A percentile compares a stretch with the other conserved stretches of the same genome.
Evolutionary conservation across 805 yeast species (phyloP).

Genomic region (Alloascoidea africana): DNA sequence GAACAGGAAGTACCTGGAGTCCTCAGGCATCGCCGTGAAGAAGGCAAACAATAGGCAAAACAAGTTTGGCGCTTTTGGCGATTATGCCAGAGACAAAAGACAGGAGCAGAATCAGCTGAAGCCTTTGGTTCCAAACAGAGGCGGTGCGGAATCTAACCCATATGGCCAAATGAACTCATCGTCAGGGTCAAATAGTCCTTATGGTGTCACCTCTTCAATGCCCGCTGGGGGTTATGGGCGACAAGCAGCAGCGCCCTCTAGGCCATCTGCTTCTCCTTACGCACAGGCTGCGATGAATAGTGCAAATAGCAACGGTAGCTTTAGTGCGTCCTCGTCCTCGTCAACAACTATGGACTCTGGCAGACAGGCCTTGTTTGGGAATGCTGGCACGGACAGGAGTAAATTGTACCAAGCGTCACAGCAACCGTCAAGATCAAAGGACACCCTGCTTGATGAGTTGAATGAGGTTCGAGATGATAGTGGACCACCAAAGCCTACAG

Average conservation of each 20-base stretch:
- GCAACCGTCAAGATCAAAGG: conserved; percentile 3
- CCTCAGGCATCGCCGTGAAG: conserved; percentile 27
- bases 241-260: conserved; percentile 3
- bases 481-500: conserved; percentile 17
- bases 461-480: conserved; percentile 14
- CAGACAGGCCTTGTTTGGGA: not conserved
- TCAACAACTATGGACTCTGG: not conserved
- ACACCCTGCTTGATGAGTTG: conserved; percentile 17
- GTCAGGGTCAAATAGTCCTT: conserved; percentile 6
- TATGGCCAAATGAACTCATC: conserved; percentile 9
- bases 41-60: conserved; percentile 21
- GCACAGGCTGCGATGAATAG: conserved; percentile 4
- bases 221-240: not conserved
- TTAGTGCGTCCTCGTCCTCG: not conserved
- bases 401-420: conserved; percentile 4
- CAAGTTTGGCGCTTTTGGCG: conserved; percentile 34
- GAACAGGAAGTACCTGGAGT: conserved; percentile 23
- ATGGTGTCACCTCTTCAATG: conserved; percentile 1
- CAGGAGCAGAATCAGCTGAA: conserved; percentile 10
- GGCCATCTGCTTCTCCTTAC: conserved; percentile 6
- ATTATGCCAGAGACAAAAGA: conserved; percentile 29
- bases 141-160: conserved; percentile 22
- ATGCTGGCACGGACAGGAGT: conserved; percentile 1
- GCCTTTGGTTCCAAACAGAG: conserved; percentile 23
- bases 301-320: conserved; percentile 1